Percentiles rank a stretch among this genome's conserved stretches.
phyloP scores from a whole-genome alignment of 2,329 filamentous ascomycete genomes.

The Alternaria arbusti region DNA sequence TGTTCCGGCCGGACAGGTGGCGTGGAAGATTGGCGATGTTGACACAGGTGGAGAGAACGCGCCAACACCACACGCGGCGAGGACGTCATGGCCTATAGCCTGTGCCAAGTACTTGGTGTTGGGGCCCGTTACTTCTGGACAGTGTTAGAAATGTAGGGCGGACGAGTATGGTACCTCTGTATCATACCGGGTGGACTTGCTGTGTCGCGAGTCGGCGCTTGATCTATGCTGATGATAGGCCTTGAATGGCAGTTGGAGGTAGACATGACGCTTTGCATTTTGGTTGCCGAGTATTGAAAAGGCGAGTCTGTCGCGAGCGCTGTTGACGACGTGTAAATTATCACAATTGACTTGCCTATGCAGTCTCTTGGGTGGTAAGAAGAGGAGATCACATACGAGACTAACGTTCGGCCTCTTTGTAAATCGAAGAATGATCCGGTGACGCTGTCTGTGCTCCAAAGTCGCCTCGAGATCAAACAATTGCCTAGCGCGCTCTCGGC shows the following conservation, averaged over 20 bases:
- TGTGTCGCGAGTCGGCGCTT: background rate
- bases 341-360: background rate
- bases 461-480: background rate
- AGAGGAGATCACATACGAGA: background rate
- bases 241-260: background rate
- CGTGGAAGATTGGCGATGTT: background rate
- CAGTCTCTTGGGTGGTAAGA: background rate
- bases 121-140: background rate
- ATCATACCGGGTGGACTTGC: background rate
- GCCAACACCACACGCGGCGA: background rate
- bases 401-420: background rate
- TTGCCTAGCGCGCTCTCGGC: background rate
- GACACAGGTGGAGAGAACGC: background rate
- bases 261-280: background rate
- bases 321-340: background rate
- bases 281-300: background rate
- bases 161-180: background rate
- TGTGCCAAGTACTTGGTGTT: background rate
- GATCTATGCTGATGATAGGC: background rate
- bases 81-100: background rate
- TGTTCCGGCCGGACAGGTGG: background rate
- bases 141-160: background rate
- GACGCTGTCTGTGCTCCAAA: background rate
- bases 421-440: background rate
- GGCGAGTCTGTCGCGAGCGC: background rate